A percentile compares a stretch with the other conserved stretches of the same genome.
These are phyloP conservation scores for Canariomyces notabilis DNA, from an alignment of 2,329 filamentous ascomycete species.

Conservation along the genomic window DNA sequence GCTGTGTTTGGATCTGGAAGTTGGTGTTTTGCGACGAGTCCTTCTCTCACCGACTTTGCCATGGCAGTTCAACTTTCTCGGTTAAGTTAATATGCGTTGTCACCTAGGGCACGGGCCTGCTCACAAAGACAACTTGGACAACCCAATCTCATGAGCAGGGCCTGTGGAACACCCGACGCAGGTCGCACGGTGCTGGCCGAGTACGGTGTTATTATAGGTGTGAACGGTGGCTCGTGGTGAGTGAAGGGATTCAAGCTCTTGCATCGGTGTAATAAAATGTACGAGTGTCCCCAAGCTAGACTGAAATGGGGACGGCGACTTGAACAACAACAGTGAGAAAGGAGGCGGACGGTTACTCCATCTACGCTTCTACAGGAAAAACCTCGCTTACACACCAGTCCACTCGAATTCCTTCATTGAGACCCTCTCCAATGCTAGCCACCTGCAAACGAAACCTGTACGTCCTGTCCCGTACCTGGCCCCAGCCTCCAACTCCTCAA, in stretches of 20 bases:
- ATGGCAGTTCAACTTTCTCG: too few relatives aligned
- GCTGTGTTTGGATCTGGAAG: too few relatives aligned
- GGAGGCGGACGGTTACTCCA: conserved; percentile 14
- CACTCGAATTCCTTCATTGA: neutral
- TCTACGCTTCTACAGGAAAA: conserved; percentile 20
- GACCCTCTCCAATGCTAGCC: conserved; percentile 1
- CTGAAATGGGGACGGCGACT: neutral
- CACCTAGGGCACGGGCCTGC: conserved; percentile 2
- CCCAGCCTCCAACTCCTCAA: conserved; percentile 1
- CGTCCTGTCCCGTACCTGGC: conserved; percentile 7
- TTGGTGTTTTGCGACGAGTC: too few relatives aligned
- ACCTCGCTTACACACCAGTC: conserved; percentile 15
- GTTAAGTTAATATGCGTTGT: conserved; percentile 3
- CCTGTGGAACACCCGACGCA: neutral
- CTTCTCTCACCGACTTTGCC: too few relatives aligned
- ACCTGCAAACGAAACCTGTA: neutral
- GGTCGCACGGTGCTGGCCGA: conserved; percentile 3
- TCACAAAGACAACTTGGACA: neutral
- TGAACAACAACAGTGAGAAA: conserved; percentile 4
- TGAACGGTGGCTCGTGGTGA: neutral
- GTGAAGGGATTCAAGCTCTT: neutral
- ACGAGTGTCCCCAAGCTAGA: neutral
- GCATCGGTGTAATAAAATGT: conserved; percentile 2
- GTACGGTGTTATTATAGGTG: conserved; percentile 1
- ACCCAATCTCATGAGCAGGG: neutral